Base-by-base conservation (phyloP, 257 asterid genomes). In the Solanum peruvianum region DNA sequence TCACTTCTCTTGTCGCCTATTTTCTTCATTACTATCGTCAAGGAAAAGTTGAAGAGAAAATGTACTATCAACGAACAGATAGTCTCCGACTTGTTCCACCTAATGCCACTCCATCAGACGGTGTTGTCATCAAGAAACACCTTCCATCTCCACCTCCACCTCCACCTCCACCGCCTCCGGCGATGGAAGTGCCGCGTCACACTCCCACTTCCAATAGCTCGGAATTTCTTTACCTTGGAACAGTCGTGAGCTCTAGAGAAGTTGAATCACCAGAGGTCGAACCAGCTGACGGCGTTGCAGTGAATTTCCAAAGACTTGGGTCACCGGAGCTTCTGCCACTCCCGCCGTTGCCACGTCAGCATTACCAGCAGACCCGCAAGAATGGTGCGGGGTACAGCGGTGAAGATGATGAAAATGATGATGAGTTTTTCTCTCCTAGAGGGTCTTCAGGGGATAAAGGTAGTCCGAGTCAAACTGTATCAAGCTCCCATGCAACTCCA, bases 251-350 rank as follows among this genome's bases (percentile, higher is more conserved):
- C 92, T 91, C 98, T 69, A 90, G 95, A 39, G 98, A 92, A 83
- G 89, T 92, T 21, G 97, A 95, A 66, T 96, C 99, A 27, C 98
- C 98, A 88, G 99, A 96, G 89, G 98, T 96, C 86, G 96, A 85
- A 56, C 99, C 98, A 37, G 1, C 93, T 93, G 29, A 98, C 98
- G 3, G 94, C 98, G 2, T 76, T 95, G 76, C 98, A 93, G 78
- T 60, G n/a, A 84, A 86, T 85, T 90, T 87, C 86, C 95, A 88
- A 11, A 73, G 91, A 44, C 92, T 92, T 12, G 97, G 95, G 41
- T 96, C 99, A 25, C 99, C 99, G 85, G 99, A 96, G 89, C 98
- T 96, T 84, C 97, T 85, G 31, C 99, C 99, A 2, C 93, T 96
- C 37, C 99, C 99, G 2, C 98, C 99, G 2, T 78, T 95, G 67